Conservation (phyloP, 352 stramenopile species). For the Phytophthora podocarpi region DNA sequence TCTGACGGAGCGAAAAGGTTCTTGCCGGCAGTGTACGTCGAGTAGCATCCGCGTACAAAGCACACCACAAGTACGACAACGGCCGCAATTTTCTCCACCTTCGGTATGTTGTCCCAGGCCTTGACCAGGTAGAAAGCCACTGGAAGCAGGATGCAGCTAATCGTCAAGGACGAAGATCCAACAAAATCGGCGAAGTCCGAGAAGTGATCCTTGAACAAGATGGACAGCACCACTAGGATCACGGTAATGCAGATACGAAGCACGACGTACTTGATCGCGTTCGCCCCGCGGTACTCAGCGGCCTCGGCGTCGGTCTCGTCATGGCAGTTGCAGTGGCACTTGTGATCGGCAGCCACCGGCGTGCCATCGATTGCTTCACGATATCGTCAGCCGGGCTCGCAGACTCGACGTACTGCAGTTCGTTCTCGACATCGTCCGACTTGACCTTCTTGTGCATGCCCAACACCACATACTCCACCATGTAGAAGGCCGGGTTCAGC, state of each 20-base stretch:
- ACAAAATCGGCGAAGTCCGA: conserved; percentile 64
- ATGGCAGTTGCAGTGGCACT: conserved; percentile 29
- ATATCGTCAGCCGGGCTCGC: conserved; percentile 26
- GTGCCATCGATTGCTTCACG: conserved; percentile 23
- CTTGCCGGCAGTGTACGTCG: conserved; percentile 51
- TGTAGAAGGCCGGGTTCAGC: conserved; percentile 46
- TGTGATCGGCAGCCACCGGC: conserved; percentile 20
- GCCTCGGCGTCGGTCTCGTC: conserved; percentile 35
- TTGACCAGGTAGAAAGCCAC: conserved; percentile 68
- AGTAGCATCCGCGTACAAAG: conserved; percentile 49
- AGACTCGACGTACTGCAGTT: conserved; percentile 31
- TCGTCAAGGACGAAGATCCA: conserved; percentile 53
- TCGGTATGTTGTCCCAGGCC: conserved; percentile 43
- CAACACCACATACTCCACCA: conserved; percentile 38
- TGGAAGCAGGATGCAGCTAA: conserved; percentile 64
- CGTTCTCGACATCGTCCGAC: conserved; percentile 27
- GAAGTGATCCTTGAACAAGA: conserved; percentile 47
- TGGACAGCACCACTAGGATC: conserved; percentile 43
- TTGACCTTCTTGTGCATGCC: conserved; percentile 42
- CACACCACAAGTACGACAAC: conserved; percentile 45
- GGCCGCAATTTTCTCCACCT: conserved; percentile 45
- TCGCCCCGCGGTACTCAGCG: conserved; percentile 47
- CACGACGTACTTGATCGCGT: conserved; percentile 50
- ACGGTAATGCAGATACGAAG: conserved; percentile 51
- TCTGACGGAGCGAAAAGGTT: conserved; percentile 43